A percentile compares a stretch with the other conserved stretches of the same genome.
Evolutionary conservation across 2,329 filamentous ascomycete species (phyloP).

Genomic region (Bipolaris gigantea): DNA sequence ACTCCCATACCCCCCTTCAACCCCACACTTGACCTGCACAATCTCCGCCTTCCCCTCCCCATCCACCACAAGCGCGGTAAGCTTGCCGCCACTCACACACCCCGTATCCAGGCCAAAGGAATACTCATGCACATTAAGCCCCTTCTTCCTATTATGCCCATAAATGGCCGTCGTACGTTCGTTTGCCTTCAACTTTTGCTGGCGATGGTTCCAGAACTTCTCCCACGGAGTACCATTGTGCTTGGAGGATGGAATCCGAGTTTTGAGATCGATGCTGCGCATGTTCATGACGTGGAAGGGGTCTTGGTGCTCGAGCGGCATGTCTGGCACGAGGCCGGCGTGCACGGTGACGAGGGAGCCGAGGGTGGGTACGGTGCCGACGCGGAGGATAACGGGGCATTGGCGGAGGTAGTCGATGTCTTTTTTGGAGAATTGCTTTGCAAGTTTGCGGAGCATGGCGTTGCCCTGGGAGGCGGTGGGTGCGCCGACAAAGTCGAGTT

Average conservation of each 20-base stretch:
- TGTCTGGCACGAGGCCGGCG: constrained; percentile 77
- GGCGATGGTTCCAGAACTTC: constrained; percentile 57
- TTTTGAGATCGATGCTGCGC: constrained; percentile 71
- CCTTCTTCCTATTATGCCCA: constrained; percentile 72
- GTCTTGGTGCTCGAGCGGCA: constrained; percentile 71
- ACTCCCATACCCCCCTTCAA: constrained; percentile 21
- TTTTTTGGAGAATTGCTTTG: constrained; percentile 58
- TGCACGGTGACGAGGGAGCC: constrained; percentile 77
- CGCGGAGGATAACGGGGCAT: constrained; percentile 76
- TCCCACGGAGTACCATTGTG: constrained; percentile 67
- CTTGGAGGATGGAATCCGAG: constrained; percentile 58
- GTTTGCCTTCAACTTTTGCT: constrained; percentile 37
- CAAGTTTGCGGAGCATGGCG: constrained; percentile 54
- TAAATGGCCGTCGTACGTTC: constrained; percentile 66
- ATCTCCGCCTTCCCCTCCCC: constrained; percentile 46
- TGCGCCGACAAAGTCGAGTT: constrained; percentile 35
- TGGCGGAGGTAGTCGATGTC: constrained; percentile 70
- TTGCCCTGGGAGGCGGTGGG: constrained; percentile 39
- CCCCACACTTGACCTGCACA: constrained; percentile 48
- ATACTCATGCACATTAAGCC: constrained; percentile 68
- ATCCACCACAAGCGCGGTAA: constrained; percentile 78
- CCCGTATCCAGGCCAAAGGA: constrained; percentile 84
- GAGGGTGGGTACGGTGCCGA: constrained; percentile 64
- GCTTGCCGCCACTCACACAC: constrained; percentile 72
- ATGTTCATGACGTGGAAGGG: constrained; percentile 89